These are phyloP conservation scores for Inonotus hispidus DNA, from an alignment of 1,284 basidiomycete genomes.

Conservation along the genomic window DNA sequence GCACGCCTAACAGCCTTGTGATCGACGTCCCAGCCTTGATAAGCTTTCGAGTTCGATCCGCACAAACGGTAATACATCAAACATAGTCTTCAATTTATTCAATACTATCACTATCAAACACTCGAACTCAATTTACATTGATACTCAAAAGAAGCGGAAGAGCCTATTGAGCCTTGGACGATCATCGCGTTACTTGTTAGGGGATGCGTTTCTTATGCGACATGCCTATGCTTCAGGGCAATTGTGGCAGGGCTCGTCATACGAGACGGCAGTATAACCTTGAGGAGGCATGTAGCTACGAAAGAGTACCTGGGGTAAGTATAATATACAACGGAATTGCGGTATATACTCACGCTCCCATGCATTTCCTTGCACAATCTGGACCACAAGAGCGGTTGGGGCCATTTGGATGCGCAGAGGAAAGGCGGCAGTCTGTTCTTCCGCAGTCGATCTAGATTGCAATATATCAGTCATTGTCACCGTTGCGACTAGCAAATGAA, in stretches of 20 bases:
- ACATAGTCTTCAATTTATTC: background rate
- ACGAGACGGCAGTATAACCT: background rate
- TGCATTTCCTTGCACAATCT: constrained; percentile 12
- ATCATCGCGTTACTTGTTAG: constrained; percentile 16
- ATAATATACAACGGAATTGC: background rate
- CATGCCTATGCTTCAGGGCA: constrained; percentile 1
- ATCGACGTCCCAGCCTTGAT: background rate
- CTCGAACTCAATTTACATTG: background rate
- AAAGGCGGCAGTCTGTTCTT: constrained; percentile 7
- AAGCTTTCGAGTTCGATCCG: constrained; percentile 1
- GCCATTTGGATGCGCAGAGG: constrained; percentile 11
- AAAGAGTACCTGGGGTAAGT: background rate
- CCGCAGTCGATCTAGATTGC: constrained; percentile 13
- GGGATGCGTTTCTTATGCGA: background rate
- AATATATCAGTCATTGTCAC: background rate
- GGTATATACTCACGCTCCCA: constrained; percentile 13
- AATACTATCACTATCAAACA: background rate
- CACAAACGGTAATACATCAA: background rate
- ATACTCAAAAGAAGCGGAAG: background rate
- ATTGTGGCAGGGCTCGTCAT: constrained; percentile 3
- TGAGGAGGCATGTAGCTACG: background rate
- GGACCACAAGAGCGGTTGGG: constrained; percentile 10
- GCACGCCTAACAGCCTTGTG: background rate
- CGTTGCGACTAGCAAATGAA: background rate
- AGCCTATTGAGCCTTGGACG: background rate